These are phyloP conservation scores for Bipolaris bicolor DNA, from an alignment of 2,329 filamentous ascomycete species.

Conservation along the genomic window DNA sequence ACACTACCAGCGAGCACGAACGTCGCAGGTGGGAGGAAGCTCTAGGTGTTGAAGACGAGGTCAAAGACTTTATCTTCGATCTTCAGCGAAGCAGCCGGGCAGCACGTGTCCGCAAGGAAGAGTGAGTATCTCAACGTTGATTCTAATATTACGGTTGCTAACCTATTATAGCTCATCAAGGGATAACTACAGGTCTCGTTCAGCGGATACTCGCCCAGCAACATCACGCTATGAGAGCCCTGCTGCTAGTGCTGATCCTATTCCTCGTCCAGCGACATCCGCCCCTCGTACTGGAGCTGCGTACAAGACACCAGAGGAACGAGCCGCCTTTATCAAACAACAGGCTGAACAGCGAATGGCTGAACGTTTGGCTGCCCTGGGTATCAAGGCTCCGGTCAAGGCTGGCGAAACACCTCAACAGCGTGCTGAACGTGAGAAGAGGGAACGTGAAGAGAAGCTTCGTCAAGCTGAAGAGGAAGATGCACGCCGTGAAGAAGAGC, in stretches of 20 bases:
- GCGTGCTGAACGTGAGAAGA: slow-evolving; percentile 83
- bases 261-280: slow-evolving; percentile 63
- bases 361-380: slow-evolving; percentile 89
- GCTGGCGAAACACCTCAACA: slow-evolving; percentile 81
- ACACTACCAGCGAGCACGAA: slow-evolving; percentile 84
- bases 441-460: slow-evolving; percentile 84
- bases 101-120: slow-evolving; percentile 69
- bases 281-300: slow-evolving; percentile 67
- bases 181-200: slow-evolving; percentile 46
- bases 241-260: slow-evolving; percentile 52
- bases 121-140: slow-evolving; percentile 50
- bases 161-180: slow-evolving; percentile 32
- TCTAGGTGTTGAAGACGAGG: slow-evolving; percentile 92
- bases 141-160: slow-evolving; percentile 11
- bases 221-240: slow-evolving; percentile 59
- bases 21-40: slow-evolving; percentile 93
- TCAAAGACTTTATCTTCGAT: slow-evolving; percentile 98
- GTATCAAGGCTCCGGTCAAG: slow-evolving; percentile 83
- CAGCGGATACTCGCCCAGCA: slow-evolving; percentile 43
- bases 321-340: slow-evolving; percentile 94
- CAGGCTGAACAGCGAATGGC: slow-evolving; percentile 97
- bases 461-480: slow-evolving; percentile 94
- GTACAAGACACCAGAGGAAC: slow-evolving; percentile 90
- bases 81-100: slow-evolving; percentile 85
- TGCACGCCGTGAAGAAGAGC: slow-evolving; percentile 82